A percentile compares a stretch with the other conserved stretches of the same genome.
Evolutionary conservation across 306 rosid species (phyloP).

Genomic region (Gastrolobium villosum): DNA sequence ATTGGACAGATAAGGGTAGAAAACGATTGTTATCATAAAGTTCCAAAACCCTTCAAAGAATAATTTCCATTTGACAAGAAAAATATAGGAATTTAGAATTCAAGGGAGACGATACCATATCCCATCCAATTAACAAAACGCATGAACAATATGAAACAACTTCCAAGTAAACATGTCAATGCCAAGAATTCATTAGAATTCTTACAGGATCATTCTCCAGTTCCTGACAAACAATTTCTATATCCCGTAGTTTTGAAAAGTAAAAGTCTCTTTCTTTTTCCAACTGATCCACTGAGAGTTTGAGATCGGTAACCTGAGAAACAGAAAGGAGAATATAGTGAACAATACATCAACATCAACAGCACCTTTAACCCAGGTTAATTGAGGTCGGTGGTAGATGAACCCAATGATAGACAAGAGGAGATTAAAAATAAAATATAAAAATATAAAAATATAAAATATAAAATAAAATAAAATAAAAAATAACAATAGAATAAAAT

Average conservation of each 20-base stretch:
- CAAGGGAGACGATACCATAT: not conserved
- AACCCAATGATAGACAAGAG: no score
- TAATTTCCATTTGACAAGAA: slow-evolving; percentile 10
- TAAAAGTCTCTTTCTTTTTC: slow-evolving; percentile 98
- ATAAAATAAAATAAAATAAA: no score
- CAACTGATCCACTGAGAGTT: slow-evolving; percentile 83
- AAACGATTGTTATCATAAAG: not conserved
- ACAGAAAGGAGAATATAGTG: slow-evolving; percentile 40
- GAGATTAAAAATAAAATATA: no score
- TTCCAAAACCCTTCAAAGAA: not conserved
- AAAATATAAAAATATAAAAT: no score
- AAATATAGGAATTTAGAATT: not conserved
- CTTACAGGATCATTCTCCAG: slow-evolving; percentile 87
- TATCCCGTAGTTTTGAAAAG: slow-evolving; percentile 92
- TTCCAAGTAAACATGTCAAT: not conserved
- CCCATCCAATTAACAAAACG: not conserved
- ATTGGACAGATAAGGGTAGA: not conserved
- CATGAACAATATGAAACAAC: not conserved
- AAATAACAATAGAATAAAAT: no score
- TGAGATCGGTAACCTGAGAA: slow-evolving; percentile 85
- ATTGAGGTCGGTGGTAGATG: no score
- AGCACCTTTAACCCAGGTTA: no score
- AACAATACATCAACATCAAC: no score
- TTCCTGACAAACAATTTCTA: slow-evolving; percentile 91
- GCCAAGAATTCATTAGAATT: slow-evolving; percentile 37